Evolutionary conservation across 1,284 basidiomycete genomes (phyloP), one percentile per base, ranked within the genome.

Genomic region (Hemileia vastatrix): DNA sequence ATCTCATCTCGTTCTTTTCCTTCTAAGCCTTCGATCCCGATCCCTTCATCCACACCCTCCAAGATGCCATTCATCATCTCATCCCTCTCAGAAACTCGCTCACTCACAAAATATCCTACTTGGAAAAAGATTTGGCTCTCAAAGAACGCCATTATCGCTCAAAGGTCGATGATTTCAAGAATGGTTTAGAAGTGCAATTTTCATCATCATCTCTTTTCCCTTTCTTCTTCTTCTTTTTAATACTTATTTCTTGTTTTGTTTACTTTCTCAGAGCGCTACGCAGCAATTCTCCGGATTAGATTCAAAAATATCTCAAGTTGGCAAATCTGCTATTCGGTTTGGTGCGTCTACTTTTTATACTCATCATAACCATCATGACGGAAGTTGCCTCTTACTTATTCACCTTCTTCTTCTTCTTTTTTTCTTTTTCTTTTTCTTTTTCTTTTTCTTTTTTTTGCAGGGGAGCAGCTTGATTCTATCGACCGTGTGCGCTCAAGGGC

Each of bases 401-500:
- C 36, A 43, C 47, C 24, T 57, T 43, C 24, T 48, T 31, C 27
- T 44, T 45, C 31, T 48, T 53, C 24, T 52, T 66, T 58, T 70
- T n/a, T 64, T 65, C 64, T 49, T 15, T 24, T 47, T 63, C 47
- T 33, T 31, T 23, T 11, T 43, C 21, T 11, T 6, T 4, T 9
- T 19, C 15, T 23, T 19, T 48, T 19, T 55, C 49, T n/a, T 13
- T 8, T 54, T 21, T 13, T 27, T 23, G 4, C 71, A 90, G 90
- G 92, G 57, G 92, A 96, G 78, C 93, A 98, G 78, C 84, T 99
- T 54, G 94, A 98, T 77, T 87, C 86, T 1, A 86, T 98, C 21
- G 92, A 97, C 75, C 83, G 91, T 64, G 88, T 94, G 69, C 84
- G 94, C 6, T 88, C 90, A 71, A 81, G 92, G 65, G 95, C 94